Conservation (phyloP, 2,329 filamentous ascomycete genomes). For the Didymella glomerata region DNA sequence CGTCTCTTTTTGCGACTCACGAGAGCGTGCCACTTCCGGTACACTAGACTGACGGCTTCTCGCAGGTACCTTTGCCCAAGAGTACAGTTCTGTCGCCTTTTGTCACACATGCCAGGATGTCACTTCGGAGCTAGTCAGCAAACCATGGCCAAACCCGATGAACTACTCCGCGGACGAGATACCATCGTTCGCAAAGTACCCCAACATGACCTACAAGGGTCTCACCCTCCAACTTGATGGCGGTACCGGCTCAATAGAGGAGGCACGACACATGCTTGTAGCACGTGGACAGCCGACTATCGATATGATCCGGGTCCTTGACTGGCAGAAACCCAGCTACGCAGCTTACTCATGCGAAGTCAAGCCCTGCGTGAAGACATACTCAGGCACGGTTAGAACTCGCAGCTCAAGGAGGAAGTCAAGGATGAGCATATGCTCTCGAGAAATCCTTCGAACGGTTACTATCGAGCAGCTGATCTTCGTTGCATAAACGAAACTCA, state of each 20-base stretch:
- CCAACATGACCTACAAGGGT: not conserved
- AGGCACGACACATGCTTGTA: not conserved
- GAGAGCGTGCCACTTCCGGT: not conserved
- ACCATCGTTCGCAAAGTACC: constrained; percentile 1
- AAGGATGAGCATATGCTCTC: constrained; percentile 3
- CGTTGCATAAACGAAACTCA: constrained; percentile 1
- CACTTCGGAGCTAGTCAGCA: constrained; percentile 4
- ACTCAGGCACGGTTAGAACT: not conserved
- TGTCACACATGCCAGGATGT: constrained; percentile 24
- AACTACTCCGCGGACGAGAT: constrained; percentile 2
- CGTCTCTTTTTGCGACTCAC: too few species aligned
- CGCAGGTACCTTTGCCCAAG: constrained; percentile 19
- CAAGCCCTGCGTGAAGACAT: constrained; percentile 10
- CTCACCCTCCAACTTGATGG: not conserved
- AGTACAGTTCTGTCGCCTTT: constrained; percentile 20
- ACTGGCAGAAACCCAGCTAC: not conserved
- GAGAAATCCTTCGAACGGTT: constrained; percentile 4
- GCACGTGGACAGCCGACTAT: constrained; percentile 8
- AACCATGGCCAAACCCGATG: constrained; percentile 1
- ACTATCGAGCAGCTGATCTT: constrained; percentile 11
- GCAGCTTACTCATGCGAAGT: constrained; percentile 16
- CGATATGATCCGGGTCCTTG: constrained; percentile 11
- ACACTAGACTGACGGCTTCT: not conserved
- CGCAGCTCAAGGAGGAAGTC: constrained; percentile 1
- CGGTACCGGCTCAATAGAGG: not conserved